Base-by-base conservation (phyloP, 1,284 basidiomycete genomes). In the Filobasidium uniguttulatum region DNA sequence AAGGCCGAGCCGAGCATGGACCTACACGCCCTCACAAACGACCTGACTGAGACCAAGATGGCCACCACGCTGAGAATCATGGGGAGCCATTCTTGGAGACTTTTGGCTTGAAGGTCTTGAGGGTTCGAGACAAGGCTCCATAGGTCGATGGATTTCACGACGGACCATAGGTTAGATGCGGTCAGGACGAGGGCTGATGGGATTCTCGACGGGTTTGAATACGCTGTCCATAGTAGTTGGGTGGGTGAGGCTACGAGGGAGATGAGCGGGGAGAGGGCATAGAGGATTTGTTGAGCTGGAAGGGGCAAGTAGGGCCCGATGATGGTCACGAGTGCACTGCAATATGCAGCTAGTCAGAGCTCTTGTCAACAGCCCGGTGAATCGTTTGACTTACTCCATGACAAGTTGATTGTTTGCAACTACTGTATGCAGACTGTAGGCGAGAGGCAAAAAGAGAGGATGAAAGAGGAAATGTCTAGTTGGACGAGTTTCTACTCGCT, bases 171-270 rank as follows among this genome's bases (percentile, higher is more conserved):
- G 44, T 46, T 49, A 28, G 25, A 30, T 28, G 35, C 37, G n/a
- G 47, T 44, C 25, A 44, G 50, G 15, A 46, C 48, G 46, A 55
- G 48, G 29, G 36, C 33, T 14, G 40, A 33, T 23, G 46, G 50
- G 37, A 49, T 37, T 12, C 29, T 33, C 19, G 46, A 45, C 14
- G 49, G 49, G 36, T 50, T 47, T 33, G 36, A 48, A 43, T 54
- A 54, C 6, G 49, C 49, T 31, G 53, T 54, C 36, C 41, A 54
- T 22, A 35, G 29, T 20, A 54, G 46, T 9, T 25, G 34, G 28
- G 49, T 45, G 2, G 53, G 53, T 26, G 45, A 46, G 41, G 45
- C 44, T 26, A 54, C 33, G n/a, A 54, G 49, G n/a, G 44, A 50
- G 35, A 54, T 37, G 15, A 51, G 20, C 10, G 53, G 53, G 31